Base-by-base conservation (phyloP, 345 rosid species). In the Linum tenue region DNA sequence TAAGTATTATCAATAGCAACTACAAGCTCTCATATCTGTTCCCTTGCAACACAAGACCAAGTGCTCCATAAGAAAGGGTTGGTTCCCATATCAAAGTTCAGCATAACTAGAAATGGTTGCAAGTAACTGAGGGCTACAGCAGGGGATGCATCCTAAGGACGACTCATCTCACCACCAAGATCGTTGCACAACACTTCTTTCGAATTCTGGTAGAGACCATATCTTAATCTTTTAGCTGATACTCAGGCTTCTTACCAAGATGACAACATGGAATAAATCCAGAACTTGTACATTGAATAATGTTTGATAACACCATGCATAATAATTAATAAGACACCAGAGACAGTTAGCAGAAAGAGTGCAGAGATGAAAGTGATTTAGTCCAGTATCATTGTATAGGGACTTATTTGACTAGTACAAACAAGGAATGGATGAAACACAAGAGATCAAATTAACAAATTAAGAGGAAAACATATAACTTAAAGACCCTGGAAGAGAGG, bases 401-500 rank as follows among this genome's bases (percentile, higher is more conserved):
- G 9, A 48, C 53, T 48, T 48, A 48, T 48, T 48, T 9, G 53
- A 9, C 12, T 44, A 44, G 51, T 44, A 44, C 51, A 44, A 8
- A 7, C 3, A 44, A 9, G 12, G 11, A 44, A 44, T 44, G 51
- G 12, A 44, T 44, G 51, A 44, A 44, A 22, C 31, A 0, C 9
- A 39, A 6, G 48, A 55, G 11, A 66, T 37, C 35, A 6, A 66
- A 60, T 38, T 48, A 17, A 42, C 42, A 68, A 63, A 14, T 44
- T 44, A 42, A 16, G 59, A 22, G 31, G 55, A 31, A 57, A 42
- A 61, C 31, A 39, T 66, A 64, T 73, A 41, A 70, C 12, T 37
- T 48, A 16, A 62, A 66, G 65, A 22, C 31, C 66, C 74, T 60
- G 63, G 69, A 5, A 66, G 58, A 62, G 66, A 58, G 73, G 71